Evolutionary conservation across 768 basidiomycete genomes (phyloP).

Genomic region (Phylloporus arenicola): DNA sequence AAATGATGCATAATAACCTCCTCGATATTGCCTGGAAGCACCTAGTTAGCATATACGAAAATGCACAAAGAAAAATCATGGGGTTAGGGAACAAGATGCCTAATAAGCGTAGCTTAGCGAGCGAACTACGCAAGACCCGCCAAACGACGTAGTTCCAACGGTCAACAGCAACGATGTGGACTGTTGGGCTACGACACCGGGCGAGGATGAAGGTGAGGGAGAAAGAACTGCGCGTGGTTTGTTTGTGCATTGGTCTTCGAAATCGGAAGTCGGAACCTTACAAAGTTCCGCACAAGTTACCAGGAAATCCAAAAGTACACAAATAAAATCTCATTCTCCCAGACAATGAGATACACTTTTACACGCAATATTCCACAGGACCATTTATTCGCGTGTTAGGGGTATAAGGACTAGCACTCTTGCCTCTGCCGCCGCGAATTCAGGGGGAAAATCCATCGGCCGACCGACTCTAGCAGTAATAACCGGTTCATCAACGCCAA

Average conservation of each 20-base stretch:
- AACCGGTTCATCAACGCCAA: too few species aligned
- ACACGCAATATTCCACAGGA: neutral
- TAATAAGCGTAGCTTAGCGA: neutral
- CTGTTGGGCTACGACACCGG: slow-evolving; percentile 14
- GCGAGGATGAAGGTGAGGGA: neutral
- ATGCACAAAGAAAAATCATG: too few species aligned
- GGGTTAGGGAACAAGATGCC: neutral
- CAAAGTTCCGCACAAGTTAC: too few species aligned
- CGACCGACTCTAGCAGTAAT: too few species aligned
- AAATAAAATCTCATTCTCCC: too few species aligned
- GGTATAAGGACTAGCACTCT: neutral
- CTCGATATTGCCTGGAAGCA: too few species aligned
- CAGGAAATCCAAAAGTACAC: too few species aligned
- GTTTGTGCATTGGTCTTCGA: neutral
- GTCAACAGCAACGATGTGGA: slow-evolving; percentile 13
- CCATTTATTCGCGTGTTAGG: neutral
- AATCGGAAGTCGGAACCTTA: neutral
- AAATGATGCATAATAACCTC: too few species aligned
- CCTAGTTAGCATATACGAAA: too few species aligned
- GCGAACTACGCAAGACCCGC: neutral
- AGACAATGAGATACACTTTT: neutral
- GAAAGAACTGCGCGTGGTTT: neutral
- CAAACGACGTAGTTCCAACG: slow-evolving; percentile 10
- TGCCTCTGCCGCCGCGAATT: too few species aligned
- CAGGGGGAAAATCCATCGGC: too few species aligned